Percentiles rank a stretch among this genome's conserved stretches.
These are phyloP conservation scores for Deakozyma indianensis DNA, from an alignment of 805 yeast genomes.

Conservation along the genomic window DNA sequence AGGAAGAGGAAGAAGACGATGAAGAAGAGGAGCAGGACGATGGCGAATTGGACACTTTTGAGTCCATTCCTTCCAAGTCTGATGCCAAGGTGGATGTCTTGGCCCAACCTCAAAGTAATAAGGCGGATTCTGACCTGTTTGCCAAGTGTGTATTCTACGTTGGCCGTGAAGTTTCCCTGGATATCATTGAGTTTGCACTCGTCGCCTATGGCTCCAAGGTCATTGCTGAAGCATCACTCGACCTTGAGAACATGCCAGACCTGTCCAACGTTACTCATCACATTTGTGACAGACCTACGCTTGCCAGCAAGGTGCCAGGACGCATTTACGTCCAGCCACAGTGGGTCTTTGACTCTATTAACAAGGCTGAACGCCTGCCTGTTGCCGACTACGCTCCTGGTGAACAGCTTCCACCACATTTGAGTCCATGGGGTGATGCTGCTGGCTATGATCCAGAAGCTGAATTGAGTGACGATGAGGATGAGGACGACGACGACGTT, in stretches of 20 bases:
- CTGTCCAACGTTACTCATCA: slow-evolving; percentile 76
- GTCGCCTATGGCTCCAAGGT: slow-evolving; percentile 76
- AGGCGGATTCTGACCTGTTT: slow-evolving; percentile 36
- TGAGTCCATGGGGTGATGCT: slow-evolving; percentile 98
- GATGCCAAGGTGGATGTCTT: slow-evolving; percentile 34
- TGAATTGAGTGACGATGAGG: slow-evolving; percentile 34
- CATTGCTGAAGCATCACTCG: slow-evolving; percentile 76
- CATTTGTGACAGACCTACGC: slow-evolving; percentile 81
- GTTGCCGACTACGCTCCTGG: slow-evolving; percentile 86
- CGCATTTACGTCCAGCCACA: slow-evolving; percentile 95
- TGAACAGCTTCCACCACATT: slow-evolving; percentile 88
- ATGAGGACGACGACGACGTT: slow-evolving; percentile 37
- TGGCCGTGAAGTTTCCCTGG: slow-evolving; percentile 93
- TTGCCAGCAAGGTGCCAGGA: slow-evolving; percentile 66
- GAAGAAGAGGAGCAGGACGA: slow-evolving; percentile 27
- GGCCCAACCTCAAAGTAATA: slow-evolving; percentile 39
- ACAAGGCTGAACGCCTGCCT: slow-evolving; percentile 58
- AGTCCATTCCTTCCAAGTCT: slow-evolving; percentile 33
- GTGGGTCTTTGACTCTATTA: slow-evolving; percentile 90
- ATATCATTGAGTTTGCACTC: slow-evolving; percentile 75
- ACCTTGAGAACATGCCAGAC: slow-evolving; percentile 39
- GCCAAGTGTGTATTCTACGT: slow-evolving; percentile 66
- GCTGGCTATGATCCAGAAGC: slow-evolving; percentile 79
- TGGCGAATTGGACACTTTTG: slow-evolving; percentile 56
- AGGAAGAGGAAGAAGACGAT: slow-evolving; percentile 16